phyloP scores from a whole-genome alignment of 1,139 yeast genomes.

The Sugiyamaella neomexicana region DNA sequence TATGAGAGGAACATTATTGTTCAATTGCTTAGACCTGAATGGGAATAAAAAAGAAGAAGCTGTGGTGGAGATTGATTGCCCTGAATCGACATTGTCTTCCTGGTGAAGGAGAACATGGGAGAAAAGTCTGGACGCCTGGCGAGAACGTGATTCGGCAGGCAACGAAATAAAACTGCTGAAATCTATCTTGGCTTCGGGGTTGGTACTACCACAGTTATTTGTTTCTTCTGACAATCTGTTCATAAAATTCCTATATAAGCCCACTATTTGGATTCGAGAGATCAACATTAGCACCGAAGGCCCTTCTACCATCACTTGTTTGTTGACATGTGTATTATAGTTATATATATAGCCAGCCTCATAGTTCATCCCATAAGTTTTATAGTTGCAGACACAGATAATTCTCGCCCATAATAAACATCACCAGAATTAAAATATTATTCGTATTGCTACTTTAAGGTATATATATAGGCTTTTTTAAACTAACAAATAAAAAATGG shows the following conservation, averaged over 20 bases:
- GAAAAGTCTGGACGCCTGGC: background rate
- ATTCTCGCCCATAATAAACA: background rate
- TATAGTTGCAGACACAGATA: background rate
- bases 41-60: background rate
- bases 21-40: background rate
- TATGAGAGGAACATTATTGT: background rate
- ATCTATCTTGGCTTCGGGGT: background rate
- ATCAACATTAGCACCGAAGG: background rate
- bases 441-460: slow-evolving; percentile 1
- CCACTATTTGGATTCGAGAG: background rate
- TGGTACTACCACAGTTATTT: too few species aligned
- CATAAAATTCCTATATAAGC: background rate
- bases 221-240: background rate
- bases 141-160: background rate
- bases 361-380: background rate
- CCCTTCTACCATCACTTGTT: background rate
- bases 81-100: background rate
- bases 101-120: background rate
- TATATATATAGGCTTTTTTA: background rate
- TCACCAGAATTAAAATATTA: background rate
- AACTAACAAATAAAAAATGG: too few species aligned
- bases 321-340: background rate
- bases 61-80: background rate
- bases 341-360: background rate
- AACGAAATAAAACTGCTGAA: background rate